Percentiles rank a stretch among this genome's conserved stretches.
phyloP scores from a whole-genome alignment of 768 basidiomycete species.

The Lanmaoa rubissima region DNA sequence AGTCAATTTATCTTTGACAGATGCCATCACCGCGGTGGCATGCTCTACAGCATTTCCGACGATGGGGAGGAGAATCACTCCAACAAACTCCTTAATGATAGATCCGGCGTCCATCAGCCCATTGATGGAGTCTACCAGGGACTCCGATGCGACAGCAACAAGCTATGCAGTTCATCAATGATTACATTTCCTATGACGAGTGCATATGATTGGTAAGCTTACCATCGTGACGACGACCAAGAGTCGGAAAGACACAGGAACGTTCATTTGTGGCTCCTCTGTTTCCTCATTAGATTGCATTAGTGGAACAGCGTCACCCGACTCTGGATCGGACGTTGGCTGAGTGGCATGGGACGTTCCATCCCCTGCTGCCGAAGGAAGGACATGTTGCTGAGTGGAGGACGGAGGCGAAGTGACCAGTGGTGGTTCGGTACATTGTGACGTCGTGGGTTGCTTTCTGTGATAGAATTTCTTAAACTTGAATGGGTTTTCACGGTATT shows the following conservation, averaged over 20 bases:
- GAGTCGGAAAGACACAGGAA: constrained; percentile 50
- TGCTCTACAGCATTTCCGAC: too few species aligned
- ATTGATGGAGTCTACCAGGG: constrained; percentile 77
- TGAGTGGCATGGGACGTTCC: background rate
- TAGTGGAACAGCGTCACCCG: background rate
- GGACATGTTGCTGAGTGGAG: too few species aligned
- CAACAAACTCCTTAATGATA: constrained; percentile 75
- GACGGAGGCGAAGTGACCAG: constrained; percentile 4
- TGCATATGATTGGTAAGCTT: constrained; percentile 22
- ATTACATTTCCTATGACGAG: background rate
- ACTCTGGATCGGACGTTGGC: constrained; percentile 11
- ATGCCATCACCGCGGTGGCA: too few species aligned
- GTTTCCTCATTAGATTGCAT: constrained; percentile 27
- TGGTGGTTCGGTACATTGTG: background rate
- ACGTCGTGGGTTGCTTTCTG: constrained; percentile 3
- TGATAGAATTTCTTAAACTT: constrained; percentile 17
- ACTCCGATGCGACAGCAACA: constrained; percentile 57
- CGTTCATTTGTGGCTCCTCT: constrained; percentile 52
- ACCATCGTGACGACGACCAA: constrained; percentile 63
- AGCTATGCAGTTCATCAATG: constrained; percentile 32
- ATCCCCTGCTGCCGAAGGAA: too few species aligned
- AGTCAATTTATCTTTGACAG: constrained; percentile 86
- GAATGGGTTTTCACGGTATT: constrained; percentile 44
- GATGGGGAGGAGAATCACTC: too few species aligned
- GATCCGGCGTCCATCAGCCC: constrained; percentile 56